Percentiles rank a stretch among this genome's conserved stretches.
Evolutionary conservation across 495 filamentous ascomycete genomes (phyloP).

Genomic region (Penicillium tannophilum): DNA sequence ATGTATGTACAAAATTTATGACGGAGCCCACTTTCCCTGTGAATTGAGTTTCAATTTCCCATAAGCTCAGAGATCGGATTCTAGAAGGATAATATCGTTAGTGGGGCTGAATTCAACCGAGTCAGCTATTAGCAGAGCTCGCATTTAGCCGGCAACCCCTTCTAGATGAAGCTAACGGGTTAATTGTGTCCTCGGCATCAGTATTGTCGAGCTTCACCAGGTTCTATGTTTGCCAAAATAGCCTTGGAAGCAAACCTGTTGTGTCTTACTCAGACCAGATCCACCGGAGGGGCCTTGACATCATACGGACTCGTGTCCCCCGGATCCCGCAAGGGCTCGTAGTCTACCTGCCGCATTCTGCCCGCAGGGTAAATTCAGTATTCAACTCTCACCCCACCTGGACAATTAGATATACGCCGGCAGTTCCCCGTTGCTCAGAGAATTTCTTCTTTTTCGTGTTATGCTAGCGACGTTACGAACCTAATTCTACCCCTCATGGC

Average conservation of each 20-base stretch:
- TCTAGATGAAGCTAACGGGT: neutral
- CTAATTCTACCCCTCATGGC: constrained; percentile 19
- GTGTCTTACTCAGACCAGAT: neutral
- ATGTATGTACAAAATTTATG: too few relatives aligned
- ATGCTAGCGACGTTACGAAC: neutral
- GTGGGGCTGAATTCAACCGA: constrained; percentile 6
- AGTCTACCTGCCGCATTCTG: neutral
- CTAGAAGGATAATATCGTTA: neutral
- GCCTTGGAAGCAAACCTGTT: constrained; percentile 1
- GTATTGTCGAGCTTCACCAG: neutral
- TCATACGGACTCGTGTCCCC: constrained; percentile 20
- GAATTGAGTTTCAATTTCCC: neutral
- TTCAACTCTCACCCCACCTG: neutral
- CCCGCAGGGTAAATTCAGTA: neutral
- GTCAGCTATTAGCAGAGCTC: constrained; percentile 2
- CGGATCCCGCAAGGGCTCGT: constrained; percentile 3
- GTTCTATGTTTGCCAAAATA: neutral
- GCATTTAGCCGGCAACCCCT: neutral
- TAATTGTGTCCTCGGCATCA: neutral
- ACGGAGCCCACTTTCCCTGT: neutral
- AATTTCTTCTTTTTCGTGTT: constrained; percentile 6
- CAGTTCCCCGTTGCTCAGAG: neutral
- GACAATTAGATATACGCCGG: neutral
- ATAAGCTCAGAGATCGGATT: neutral
- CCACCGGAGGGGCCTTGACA: constrained; percentile 17